A percentile compares a stretch with the other conserved stretches of the same genome.
Evolutionary conservation across 164 flowering plant species (phyloP).

Genomic region (Umbilicus rupestris): DNA sequence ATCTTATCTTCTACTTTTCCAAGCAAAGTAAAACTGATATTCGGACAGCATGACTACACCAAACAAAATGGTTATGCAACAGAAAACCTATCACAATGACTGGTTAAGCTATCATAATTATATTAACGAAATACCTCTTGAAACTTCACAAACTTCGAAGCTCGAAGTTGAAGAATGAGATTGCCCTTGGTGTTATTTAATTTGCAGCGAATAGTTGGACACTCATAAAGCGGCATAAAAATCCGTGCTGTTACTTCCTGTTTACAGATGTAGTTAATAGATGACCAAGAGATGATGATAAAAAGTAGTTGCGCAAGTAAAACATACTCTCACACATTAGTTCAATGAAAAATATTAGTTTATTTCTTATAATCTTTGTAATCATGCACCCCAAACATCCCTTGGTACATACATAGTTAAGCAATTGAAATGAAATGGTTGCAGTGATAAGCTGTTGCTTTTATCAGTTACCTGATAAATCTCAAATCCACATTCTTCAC

Average conservation of each 20-base stretch:
- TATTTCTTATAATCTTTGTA: too few relatives aligned
- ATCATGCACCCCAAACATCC: background rate
- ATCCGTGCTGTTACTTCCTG: constrained; percentile 96
- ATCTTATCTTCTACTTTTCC: background rate
- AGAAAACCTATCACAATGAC: background rate
- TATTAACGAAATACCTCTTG: constrained; percentile 64
- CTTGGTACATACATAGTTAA: background rate
- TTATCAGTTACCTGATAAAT: constrained; percentile 71
- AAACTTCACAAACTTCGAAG: constrained; percentile 92
- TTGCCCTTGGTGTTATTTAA: constrained; percentile 65
- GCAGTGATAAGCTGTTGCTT: background rate
- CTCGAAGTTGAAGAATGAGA: constrained; percentile 90
- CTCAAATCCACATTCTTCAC: constrained; percentile 98
- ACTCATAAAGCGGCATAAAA: constrained; percentile 93
- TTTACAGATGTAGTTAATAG: constrained; percentile 3
- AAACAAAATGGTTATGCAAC: background rate
- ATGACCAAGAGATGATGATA: background rate
- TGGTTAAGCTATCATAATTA: background rate
- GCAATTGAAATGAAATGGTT: background rate
- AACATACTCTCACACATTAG: background rate
- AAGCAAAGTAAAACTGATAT: background rate
- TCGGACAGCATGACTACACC: background rate
- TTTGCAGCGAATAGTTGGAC: constrained; percentile 71
- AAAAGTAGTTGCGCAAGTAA: background rate
- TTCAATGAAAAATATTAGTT: too few relatives aligned